A percentile compares a stretch with the other conserved stretches of the same genome.
These are phyloP conservation scores for Phyllosticta citribraziliensis DNA, from an alignment of 2,329 filamentous ascomycete species.

Conservation along the genomic window DNA sequence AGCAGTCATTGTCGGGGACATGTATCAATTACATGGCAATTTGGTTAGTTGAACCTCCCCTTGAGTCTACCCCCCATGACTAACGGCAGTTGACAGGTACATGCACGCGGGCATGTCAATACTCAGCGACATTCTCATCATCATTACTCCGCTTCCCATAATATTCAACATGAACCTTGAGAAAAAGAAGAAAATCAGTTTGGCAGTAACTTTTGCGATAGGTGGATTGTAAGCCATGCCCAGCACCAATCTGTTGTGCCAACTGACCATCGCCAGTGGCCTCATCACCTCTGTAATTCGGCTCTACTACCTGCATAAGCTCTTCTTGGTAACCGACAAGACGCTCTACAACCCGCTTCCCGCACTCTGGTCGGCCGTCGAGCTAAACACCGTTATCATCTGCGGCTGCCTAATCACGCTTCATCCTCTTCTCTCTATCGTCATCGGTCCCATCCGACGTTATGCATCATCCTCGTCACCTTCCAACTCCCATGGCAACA, in stretches of 20 bases:
- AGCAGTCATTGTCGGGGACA: neutral
- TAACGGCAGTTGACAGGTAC: neutral
- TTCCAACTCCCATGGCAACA: neutral
- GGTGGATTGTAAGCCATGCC: slow-evolving; percentile 21
- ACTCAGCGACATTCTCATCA: slow-evolving; percentile 2
- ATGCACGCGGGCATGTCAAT: slow-evolving; percentile 4
- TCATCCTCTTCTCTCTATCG: slow-evolving; percentile 18
- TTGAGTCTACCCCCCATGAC: neutral
- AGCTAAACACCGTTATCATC: slow-evolving; percentile 23
- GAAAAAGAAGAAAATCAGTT: slow-evolving; percentile 17
- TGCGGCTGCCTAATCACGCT: slow-evolving; percentile 22
- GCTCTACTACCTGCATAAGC: slow-evolving; percentile 16
- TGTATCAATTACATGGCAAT: slow-evolving; percentile 4
- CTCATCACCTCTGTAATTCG: slow-evolving; percentile 16
- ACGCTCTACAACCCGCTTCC: slow-evolving; percentile 22
- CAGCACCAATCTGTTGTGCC: neutral
- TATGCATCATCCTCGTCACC: neutral
- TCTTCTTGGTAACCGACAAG: slow-evolving; percentile 17
- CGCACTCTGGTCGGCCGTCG: slow-evolving; percentile 20
- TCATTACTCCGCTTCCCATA: slow-evolving; percentile 7
- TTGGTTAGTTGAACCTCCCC: neutral
- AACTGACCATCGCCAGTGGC: slow-evolving; percentile 12
- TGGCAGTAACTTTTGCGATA: slow-evolving; percentile 22
- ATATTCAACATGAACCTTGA: slow-evolving; percentile 17
- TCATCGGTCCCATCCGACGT: neutral